A percentile compares a stretch with the other conserved stretches of the same genome.
Evolutionary conservation across 306 rosid genomes (phyloP).

Genomic region (Senna siamea): DNA sequence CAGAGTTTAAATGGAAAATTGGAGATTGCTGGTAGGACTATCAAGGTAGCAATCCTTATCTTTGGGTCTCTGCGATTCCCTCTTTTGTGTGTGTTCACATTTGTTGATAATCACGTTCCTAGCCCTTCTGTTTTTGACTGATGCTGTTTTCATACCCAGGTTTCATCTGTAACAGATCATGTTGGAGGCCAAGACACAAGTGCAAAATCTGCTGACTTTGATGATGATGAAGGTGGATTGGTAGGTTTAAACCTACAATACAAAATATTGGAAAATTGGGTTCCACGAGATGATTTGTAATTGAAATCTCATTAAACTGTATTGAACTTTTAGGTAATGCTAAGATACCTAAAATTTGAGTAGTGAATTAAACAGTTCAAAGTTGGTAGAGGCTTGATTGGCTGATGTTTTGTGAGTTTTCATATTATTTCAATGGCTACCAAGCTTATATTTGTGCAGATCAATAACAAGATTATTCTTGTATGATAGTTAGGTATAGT

Average conservation of each 20-base stretch:
- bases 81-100: no score
- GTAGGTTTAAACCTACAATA: conserved; percentile 49
- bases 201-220: conserved; percentile 94
- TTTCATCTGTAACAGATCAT: conserved; percentile 97
- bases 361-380: conserved; percentile 3
- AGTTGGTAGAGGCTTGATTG: no score
- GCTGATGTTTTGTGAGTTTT: conserved; percentile 17
- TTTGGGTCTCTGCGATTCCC: background rate
- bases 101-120: background rate
- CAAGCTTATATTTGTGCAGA: background rate
- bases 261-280: background rate
- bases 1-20: conserved; percentile 95
- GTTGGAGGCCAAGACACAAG: conserved; percentile 86
- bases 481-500: no score
- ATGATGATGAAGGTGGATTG: conserved; percentile 98
- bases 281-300: background rate
- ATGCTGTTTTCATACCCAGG: conserved; percentile 54
- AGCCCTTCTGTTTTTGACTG: conserved; percentile 21
- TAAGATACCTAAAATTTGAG: background rate
- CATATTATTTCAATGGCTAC: conserved; percentile 5
- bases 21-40: conserved; percentile 94
- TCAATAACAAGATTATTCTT: no score
- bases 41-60: conserved; percentile 62
- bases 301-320: background rate
- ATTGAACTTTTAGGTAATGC: background rate